phyloP scores from a whole-genome alignment of 768 basidiomycete species.

The Psilocybe cyanescens region DNA sequence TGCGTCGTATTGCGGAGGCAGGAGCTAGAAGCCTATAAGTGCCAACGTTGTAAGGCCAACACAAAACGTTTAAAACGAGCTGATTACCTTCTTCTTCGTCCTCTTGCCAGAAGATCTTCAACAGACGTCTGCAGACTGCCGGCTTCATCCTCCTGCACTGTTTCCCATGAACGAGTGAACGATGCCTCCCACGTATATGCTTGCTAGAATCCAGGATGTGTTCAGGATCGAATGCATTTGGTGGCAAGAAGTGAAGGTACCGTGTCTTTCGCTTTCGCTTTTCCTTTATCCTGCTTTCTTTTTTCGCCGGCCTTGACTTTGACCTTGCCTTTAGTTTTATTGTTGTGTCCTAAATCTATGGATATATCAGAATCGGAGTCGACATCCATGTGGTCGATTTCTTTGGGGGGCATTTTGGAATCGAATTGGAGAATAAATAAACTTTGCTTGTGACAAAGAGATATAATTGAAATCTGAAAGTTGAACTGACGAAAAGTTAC shows the following conservation, averaged over 20 bases:
- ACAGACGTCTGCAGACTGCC: constrained; percentile 92
- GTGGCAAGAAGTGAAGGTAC: constrained; percentile 24
- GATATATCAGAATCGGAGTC: constrained; percentile 74
- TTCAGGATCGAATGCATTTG: background rate
- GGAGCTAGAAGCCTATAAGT: constrained; percentile 70
- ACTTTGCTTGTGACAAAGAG: background rate
- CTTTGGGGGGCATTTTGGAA: constrained; percentile 30
- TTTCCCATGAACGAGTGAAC: constrained; percentile 95
- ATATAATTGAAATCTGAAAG: no score
- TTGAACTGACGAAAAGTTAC: no score
- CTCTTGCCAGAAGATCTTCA: constrained; percentile 85
- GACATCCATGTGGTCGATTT: constrained; percentile 49
- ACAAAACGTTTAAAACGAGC: constrained; percentile 1
- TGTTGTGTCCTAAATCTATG: constrained; percentile 47
- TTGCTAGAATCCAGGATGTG: constrained; percentile 48
- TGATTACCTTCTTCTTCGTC: constrained; percentile 80
- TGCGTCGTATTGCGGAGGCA: constrained; percentile 86
- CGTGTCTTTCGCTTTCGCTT: constrained; percentile 57
- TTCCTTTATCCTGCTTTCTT: constrained; percentile 58
- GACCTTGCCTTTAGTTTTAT: constrained; percentile 57
- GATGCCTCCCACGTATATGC: constrained; percentile 96
- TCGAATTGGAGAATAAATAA: background rate
- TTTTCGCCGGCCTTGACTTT: constrained; percentile 58
- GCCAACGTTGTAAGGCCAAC: constrained; percentile 1
- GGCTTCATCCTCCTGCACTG: constrained; percentile 92